Base-by-base conservation (phyloP, 2,329 filamentous ascomycete species). In the Aureobasidium sp. region DNA sequence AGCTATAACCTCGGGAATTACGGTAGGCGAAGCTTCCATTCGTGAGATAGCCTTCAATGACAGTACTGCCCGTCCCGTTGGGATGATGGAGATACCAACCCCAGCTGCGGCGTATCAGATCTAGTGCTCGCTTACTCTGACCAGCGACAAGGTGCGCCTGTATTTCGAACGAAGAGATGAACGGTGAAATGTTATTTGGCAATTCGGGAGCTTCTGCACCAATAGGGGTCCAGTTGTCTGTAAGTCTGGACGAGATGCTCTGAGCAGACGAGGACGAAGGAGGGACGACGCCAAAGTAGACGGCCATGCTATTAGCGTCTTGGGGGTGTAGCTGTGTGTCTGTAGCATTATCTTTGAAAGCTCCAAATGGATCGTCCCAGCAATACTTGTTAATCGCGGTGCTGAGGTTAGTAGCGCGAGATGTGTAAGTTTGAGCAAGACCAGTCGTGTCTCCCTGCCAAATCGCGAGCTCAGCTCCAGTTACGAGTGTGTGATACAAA, bases 1-100 rank as follows among this genome's bases (percentile, higher is more conserved):
- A 69, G 39, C 57, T 49, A 44, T 71, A 71, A 2, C 67, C 68
- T 12, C 68, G 53, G 19, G 64, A 66, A 42, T 67, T 68, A 14
- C 68, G 52, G 67, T 87, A 87, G 1, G 79, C 81, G 65, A 83
- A 87, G 0, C 75, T 79, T 3, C 82, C 82, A 64, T 86, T 77
- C 0, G 70, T 70, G 1, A 82, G 74, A 63, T 84, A 85, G 0
- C 83, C 84, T 69, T 86, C 84, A 29, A 85, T 77, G 22, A 82
- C 78, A 0, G 84, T 86, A 45, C 77, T 81, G 61, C 79, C 74
- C 0, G 83, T 85, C n/a, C 82, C 82, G 65, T 82, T 79, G 0
- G 78, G 76, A 62, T 85, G 78, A 63, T 79, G 75, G 17, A 84
- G 71, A 66, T 85, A 85, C 81, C 82, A 85, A 12, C 83, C 84